A percentile compares a stretch with the other conserved stretches of the same genome.
Evolutionary conservation across 352 stramenopile genomes (phyloP).

Genomic region (Phytophthora palmivora): DNA sequence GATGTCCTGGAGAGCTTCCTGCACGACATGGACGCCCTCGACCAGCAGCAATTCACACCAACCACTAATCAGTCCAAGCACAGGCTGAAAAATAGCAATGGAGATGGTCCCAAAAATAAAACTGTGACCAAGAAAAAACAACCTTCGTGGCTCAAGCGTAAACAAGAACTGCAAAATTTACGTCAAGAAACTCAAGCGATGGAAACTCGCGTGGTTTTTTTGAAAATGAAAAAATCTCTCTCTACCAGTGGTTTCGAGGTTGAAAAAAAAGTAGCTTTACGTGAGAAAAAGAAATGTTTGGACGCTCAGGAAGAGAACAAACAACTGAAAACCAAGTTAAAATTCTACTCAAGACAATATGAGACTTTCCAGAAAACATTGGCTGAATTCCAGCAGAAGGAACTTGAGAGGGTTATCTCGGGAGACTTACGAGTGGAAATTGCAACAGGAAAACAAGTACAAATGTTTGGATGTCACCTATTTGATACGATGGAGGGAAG

Average conservation of each 20-base stretch:
- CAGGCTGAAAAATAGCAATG: not conserved
- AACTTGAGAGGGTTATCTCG: not conserved
- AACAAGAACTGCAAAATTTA: slow-evolving; percentile 19
- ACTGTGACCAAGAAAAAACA: slow-evolving; percentile 7
- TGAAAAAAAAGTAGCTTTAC: slow-evolving; percentile 12
- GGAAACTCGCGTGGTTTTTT: slow-evolving; percentile 9
- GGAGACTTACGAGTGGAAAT: slow-evolving; percentile 8
- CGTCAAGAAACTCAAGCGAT: slow-evolving; percentile 16
- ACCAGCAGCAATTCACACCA: not conserved
- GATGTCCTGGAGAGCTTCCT: slow-evolving; percentile 29
- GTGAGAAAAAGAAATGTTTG: slow-evolving; percentile 5
- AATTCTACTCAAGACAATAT: not conserved
- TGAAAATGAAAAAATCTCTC: slow-evolving; percentile 5
- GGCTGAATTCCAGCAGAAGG: slow-evolving; percentile 1
- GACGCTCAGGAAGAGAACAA: slow-evolving; percentile 9
- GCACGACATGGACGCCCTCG: slow-evolving; percentile 26
- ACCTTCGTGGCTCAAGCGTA: slow-evolving; percentile 22
- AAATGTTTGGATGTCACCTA: not conserved
- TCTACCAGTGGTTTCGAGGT: not conserved
- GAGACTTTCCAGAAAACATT: slow-evolving; percentile 2
- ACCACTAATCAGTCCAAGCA: not conserved
- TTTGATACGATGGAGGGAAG: slow-evolving; percentile 28
- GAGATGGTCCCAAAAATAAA: not conserved
- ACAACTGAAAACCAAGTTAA: slow-evolving; percentile 11
- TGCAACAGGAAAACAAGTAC: not conserved